Percentiles rank a stretch among this genome's conserved stretches.
phyloP scores from a whole-genome alignment of 2,329 filamentous ascomycete genomes.

The Huntiella omanensis region DNA sequence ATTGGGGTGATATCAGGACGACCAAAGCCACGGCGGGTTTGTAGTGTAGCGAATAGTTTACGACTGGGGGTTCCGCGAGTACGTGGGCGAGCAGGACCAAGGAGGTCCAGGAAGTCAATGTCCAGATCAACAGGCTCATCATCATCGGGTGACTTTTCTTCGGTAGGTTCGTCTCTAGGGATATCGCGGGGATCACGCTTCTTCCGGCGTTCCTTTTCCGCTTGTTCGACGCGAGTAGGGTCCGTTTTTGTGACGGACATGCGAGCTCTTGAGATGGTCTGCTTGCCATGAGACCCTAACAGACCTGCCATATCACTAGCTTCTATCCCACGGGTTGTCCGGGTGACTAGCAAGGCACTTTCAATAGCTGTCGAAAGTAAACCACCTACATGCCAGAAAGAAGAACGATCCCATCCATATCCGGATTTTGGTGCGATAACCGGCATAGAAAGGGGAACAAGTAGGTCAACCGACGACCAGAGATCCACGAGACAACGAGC shows the following conservation, averaged over 20 bases:
- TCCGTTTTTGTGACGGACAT: conserved; percentile 32
- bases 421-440: neutral
- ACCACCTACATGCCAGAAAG: conserved; percentile 64
- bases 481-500: conserved; percentile 53
- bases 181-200: neutral
- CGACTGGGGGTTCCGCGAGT: neutral
- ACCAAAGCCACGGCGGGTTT: conserved; percentile 3
- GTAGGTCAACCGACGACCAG: conserved; percentile 52
- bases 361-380: conserved; percentile 62
- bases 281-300: conserved; percentile 59
- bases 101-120: conserved; percentile 11
- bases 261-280: conserved; percentile 56
- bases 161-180: neutral
- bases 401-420: conserved; percentile 35
- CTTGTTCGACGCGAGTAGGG: neutral
- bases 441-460: conserved; percentile 54
- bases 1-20: neutral
- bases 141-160: conserved; percentile 13
- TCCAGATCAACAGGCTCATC: conserved; percentile 15
- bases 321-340: conserved; percentile 23
- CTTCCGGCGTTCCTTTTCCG: neutral
- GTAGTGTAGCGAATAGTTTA: conserved; percentile 3
- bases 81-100: conserved; percentile 1
- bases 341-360: conserved; percentile 39
- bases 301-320: conserved; percentile 45